Evolutionary conservation across 1,139 yeast species (phyloP), one percentile per base, ranked within the genome.

Genomic region (Zygotorulaspora mrakii): DNA sequence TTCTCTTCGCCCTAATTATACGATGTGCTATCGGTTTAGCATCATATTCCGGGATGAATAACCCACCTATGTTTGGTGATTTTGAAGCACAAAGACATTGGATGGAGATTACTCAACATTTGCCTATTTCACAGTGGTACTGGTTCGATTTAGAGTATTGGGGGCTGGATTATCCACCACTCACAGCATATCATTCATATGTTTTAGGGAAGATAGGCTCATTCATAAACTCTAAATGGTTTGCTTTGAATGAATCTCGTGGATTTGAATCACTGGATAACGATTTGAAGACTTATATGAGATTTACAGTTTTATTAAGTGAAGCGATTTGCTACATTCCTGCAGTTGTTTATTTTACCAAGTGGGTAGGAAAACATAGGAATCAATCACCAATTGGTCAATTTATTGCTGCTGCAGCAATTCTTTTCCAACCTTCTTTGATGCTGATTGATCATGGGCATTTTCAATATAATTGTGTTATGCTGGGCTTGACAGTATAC

Each of bases 51-150:
- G 98, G 95, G 0, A 61, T 65, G 49, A 66, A 69, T 7, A 67
- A 70, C 3, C 77, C 82, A 10, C 97, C 97, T 5, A 76, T 86
- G 76, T 79, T 70, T 67, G 98, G 98, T 3, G 98, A 91, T 61
- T 91, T 91, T 59, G 99, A 94, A 63, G 97, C 98, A 0, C 98
- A 94, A 62, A 73, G 98, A 50, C 98, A 91, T 61, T 91, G 98
- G 98, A 75, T 91, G 77, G 98, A 94, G 61, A 69, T 91, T 43
- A 89, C 98, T 0, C 77, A 72, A 31, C 77, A 80, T 50, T 61
- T 89, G 39, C 95, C 96, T 0, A 64, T 86, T 2, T 64, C 68
- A 1, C 57, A 82, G 47, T 94, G 98, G 98, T 91, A 91, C 60
- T 84, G 74, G 65, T 87, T 79, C 61, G 96, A 91, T 59, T 69